Base-by-base conservation (phyloP, 139 green algal species). In the Chlorella vulgaris region DNA sequence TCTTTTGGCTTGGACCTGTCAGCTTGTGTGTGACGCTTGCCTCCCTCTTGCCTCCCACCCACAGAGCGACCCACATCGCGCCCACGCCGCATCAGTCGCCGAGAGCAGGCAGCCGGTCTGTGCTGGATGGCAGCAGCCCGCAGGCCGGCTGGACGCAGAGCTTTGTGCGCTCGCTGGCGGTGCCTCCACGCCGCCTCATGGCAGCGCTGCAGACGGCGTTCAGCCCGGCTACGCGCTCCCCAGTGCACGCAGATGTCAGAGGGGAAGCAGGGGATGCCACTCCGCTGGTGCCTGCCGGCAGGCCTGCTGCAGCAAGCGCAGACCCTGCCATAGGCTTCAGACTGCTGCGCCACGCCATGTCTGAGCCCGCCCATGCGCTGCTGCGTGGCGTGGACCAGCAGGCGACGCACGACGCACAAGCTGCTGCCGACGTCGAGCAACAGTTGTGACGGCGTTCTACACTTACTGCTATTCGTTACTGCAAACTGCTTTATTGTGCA, bases 41-140 rank as follows among this genome's bases (percentile, higher is more conserved):
- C 29, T 53, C 2, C 19, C 36, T 42, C 66, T 31, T 73, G 8
- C 19, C 4, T 24, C 28, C 36, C 36, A 4, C n/a, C 15, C 7
- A 15, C 39, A 73, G 81, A 24, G 70, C 51, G 29, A 86, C 77
- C 62, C 47, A 74, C 40, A 82, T 86, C 22, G 81, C 81, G 28
- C 81, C 81, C 43, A 69, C 35, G 26, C 81, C 81, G 24, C 39
- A 31, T 38, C 58, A 63, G 55, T 53, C 69, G 38, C 50, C 51
- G 15, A 26, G n/a, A 2, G 80, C 31, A 6, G 58, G 18, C 13
- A 28, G 42, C 42, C 18, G 43, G 15, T 31, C 38, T 31, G 6
- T 7, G 6, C 43, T 62, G 69, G 26, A 4, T 31, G 15, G 39
- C 18, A 0, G 38, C 42, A 53, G 7, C 67, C 55, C 35, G 39